Base-by-base conservation (phyloP, 306 rosid species). In the Quercus robur region DNA sequence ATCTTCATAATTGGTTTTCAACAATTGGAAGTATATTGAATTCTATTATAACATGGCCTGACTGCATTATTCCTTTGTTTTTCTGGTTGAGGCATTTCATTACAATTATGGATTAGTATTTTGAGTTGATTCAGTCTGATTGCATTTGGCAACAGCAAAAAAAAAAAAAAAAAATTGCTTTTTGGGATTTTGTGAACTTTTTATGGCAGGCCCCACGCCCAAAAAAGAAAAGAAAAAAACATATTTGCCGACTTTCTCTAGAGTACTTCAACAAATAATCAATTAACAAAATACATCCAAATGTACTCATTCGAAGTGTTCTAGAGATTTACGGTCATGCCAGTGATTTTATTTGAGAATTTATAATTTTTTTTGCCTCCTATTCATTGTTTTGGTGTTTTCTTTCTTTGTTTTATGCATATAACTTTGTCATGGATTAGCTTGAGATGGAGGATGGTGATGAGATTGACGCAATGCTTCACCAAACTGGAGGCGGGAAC, bases 381-480 rank as follows among this genome's bases (percentile, higher is more conserved):
- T 20, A 75, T 17, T 6, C 49, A 25, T 52, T 56, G 56, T 56
- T 20, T 25, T 31, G 23, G 31, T 75, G 6, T 31, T 12, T 79
- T 31, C n/a, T 82, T 73, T 66, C n/a, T 82, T 78, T 66, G 68
- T 26, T 18, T 33, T 2, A 19, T 68, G 72, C 72, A 21, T 3
- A 20, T 13, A 17, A 28, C 52, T 73, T 30, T 9, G 17, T 11
- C 21, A 6, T 59, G 25, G 25, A 9, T 44, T 58, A 86, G 87
- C 87, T 87, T 25, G 87, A 87, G 85, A 87, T 87, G 90, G 90
- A 87, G 56, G 90, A 87, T 23, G 86, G 86, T 11, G 87, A 87
- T 73, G 87, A 87, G 80, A 83, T 86, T 17, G 89, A 86, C 76
- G 89, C 89, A 11, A 86, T 86, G 87, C 77, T 86, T 74, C 89